phyloP scores from a whole-genome alignment of 306 rosid species.

The Cicer yamashitae region DNA sequence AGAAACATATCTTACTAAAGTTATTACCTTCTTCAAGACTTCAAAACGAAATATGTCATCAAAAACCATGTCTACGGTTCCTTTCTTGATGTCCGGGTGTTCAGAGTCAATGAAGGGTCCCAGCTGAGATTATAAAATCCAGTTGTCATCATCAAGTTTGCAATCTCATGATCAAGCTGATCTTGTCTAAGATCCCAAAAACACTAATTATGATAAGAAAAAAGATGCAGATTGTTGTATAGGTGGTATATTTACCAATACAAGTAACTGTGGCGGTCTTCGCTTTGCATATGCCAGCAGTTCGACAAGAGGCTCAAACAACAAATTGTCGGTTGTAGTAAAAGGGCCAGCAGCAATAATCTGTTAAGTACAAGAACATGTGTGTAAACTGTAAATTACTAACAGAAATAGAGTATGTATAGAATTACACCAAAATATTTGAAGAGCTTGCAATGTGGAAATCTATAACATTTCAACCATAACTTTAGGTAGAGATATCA shows the following conservation, averaged over 20 bases:
- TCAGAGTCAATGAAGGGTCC: slow-evolving; percentile 96
- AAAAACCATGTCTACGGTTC: slow-evolving; percentile 71
- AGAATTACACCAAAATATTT: slow-evolving; percentile 14
- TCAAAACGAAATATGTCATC: slow-evolving; percentile 77
- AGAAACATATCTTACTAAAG: background rate
- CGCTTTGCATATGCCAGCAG: slow-evolving; percentile 82
- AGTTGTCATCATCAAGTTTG: slow-evolving; percentile 40
- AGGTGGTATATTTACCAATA: slow-evolving; percentile 64
- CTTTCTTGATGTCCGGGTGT: slow-evolving; percentile 85
- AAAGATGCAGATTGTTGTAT: slow-evolving; percentile 34
- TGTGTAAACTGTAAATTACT: slow-evolving; percentile 17
- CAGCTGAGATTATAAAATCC: slow-evolving; percentile 58
- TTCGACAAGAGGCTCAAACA: slow-evolving; percentile 86
- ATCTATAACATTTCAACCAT: slow-evolving; percentile 16
- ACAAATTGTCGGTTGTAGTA: slow-evolving; percentile 85
- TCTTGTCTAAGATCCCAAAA: slow-evolving; percentile 28
- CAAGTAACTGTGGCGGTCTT: slow-evolving; percentile 77
- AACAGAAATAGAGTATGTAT: slow-evolving; percentile 22
- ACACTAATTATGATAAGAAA: slow-evolving; percentile 3
- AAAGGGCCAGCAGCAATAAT: slow-evolving; percentile 93
- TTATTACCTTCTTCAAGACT: slow-evolving; percentile 74
- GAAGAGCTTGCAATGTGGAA: slow-evolving; percentile 1
- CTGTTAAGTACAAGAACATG: slow-evolving; percentile 55
- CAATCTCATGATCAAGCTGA: slow-evolving; percentile 25
- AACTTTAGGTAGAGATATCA: slow-evolving; percentile 2